Evolutionary conservation across 345 rosid genomes (phyloP), one percentile per base, ranked within the genome.

Genomic region (Mercurialis annua): DNA sequence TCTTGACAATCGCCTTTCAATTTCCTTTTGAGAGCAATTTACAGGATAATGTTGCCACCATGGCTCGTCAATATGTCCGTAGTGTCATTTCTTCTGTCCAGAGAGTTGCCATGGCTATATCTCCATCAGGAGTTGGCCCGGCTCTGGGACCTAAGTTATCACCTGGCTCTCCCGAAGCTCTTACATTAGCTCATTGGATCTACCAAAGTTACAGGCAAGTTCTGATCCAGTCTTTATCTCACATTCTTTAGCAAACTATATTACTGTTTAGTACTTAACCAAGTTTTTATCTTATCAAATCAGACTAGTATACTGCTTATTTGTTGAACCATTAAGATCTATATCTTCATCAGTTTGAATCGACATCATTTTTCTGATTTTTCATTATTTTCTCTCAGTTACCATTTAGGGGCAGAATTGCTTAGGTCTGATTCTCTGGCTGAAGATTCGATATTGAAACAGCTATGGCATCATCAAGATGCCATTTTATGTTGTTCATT

Each of bases 1-100:
- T 95, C 57, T 82, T 95, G 77, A 92, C 98, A 4, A 92, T 95
- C n/a, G 99, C 99, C 38, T 92, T 95, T 75, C 99, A 95, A 73
- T 92, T 95, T 82, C 98, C 98, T 11, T 92, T 88, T 52, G 98
- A 92, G 66, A 81, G 79, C 83, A 87, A 79, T 75, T 80, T 90
- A 60, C 98, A 90, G 70, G 99, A 95, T 0, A 95, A 85, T 77
- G 99, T 95, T 64, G 96, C 94, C 1, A 78, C 85, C 70, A 92
- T 95, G 99, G 99, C 98, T 26, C 84, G 91, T 7, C 98, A 95
- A 72, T 95, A 95, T 43, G 83, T 95, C 5, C 83, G 96, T 1
- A 95, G 92, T 15, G 96, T 95, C 64, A 92, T 95, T 58, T 85
- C 97, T 15, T 86, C 99, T 0, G 97, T 95, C 50, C 99, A 95